These are phyloP conservation scores for Fragilaria crotonensis DNA, from an alignment of 108 stramenopile species.

Conservation along the genomic window DNA sequence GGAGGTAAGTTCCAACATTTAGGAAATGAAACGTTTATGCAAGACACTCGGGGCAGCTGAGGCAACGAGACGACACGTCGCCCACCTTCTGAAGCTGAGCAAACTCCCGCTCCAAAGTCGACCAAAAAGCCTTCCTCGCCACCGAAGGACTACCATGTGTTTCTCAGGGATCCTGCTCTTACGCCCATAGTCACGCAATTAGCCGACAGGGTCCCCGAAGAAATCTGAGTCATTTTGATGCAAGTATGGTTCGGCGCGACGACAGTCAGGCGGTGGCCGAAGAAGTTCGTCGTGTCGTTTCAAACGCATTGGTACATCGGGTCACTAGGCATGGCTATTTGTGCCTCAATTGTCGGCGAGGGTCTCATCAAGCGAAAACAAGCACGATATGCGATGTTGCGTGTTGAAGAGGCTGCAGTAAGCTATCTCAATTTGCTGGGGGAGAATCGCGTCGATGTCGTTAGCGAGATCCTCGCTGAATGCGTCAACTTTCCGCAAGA, in stretches of 20 bases:
- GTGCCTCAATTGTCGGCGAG: slow-evolving; percentile 78
- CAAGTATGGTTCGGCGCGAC: slow-evolving; percentile 60
- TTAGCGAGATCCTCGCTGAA: too few relatives aligned
- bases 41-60: slow-evolving; percentile 69
- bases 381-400: slow-evolving; percentile 67
- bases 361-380: slow-evolving; percentile 66
- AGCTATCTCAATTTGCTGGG: slow-evolving; percentile 66
- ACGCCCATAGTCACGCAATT: too few relatives aligned
- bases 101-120: neutral
- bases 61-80: slow-evolving; percentile 71
- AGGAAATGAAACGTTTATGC: too few relatives aligned
- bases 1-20: too few relatives aligned
- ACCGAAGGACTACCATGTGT: too few relatives aligned
- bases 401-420: slow-evolving; percentile 69
- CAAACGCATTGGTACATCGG: slow-evolving; percentile 37
- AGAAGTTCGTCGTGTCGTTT: slow-evolving; percentile 45
- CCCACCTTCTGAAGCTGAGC: slow-evolving; percentile 66
- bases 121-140: neutral
- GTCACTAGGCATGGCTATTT: slow-evolving; percentile 69
- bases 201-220: too few relatives aligned
- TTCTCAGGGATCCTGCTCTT: too few relatives aligned
- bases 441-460: slow-evolving; percentile 52
- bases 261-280: slow-evolving; percentile 65
- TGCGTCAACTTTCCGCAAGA: too few relatives aligned
- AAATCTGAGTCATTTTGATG: slow-evolving; percentile 34